These are phyloP conservation scores for Gonium pectorale DNA, from an alignment of 139 green algal species.

Conservation along the genomic window DNA sequence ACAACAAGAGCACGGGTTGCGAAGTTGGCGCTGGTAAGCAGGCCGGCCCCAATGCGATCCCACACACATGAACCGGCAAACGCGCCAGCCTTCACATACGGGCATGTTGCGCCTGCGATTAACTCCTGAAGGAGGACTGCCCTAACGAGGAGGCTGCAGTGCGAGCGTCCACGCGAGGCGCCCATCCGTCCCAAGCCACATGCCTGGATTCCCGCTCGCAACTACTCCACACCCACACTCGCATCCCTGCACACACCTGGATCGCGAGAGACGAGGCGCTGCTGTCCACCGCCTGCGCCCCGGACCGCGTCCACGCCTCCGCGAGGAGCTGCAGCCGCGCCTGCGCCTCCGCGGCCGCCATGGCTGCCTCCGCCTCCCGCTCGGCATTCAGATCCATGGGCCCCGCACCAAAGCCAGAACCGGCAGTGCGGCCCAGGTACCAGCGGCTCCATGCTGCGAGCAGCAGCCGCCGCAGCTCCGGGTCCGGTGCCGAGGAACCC, in stretches of 20 bases:
- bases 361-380: background rate
- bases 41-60: too few relatives aligned
- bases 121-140: too few relatives aligned
- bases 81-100: too few relatives aligned
- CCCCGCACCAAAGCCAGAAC: background rate
- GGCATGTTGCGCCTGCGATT: too few relatives aligned
- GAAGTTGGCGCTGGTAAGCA: too few relatives aligned
- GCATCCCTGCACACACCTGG: background rate
- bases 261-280: background rate
- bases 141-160: too few relatives aligned
- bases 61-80: too few relatives aligned
- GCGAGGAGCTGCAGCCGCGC: background rate
- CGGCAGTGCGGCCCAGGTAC: slow-evolving; percentile 15
- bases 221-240: too few relatives aligned
- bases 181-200: too few relatives aligned
- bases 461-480: slow-evolving; percentile 38
- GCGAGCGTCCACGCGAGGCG: too few relatives aligned
- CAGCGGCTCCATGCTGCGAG: slow-evolving; percentile 33
- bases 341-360: slow-evolving; percentile 1
- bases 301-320: background rate
- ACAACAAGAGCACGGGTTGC: too few relatives aligned
- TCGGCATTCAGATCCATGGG: background rate
- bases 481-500: background rate
- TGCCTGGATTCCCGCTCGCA: too few relatives aligned
- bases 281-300: background rate